Evolutionary conservation across 2,329 filamentous ascomycete species (phyloP).

Genomic region (Bimuria novae-zelandiae): DNA sequence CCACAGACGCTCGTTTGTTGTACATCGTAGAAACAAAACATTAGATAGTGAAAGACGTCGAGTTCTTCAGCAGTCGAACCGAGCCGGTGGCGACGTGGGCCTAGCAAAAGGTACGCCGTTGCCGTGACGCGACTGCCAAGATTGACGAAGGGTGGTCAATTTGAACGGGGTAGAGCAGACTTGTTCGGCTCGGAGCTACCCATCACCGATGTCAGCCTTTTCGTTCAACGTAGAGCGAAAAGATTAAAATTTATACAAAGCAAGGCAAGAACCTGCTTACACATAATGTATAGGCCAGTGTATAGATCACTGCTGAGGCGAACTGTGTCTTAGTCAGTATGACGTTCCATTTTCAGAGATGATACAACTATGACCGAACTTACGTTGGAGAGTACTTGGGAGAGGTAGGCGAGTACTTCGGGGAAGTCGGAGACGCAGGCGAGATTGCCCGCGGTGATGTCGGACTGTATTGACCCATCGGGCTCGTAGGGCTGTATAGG

Average conservation of each 20-base stretch:
- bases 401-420: slow-evolving; percentile 52
- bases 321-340: slow-evolving; percentile 34
- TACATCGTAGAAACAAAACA: slow-evolving; percentile 20
- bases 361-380: slow-evolving; percentile 42
- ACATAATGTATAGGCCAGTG: slow-evolving; percentile 16
- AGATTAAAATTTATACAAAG: slow-evolving; percentile 39
- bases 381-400: slow-evolving; percentile 53
- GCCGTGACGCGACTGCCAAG: slow-evolving; percentile 15
- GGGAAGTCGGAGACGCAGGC: slow-evolving; percentile 34
- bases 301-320: slow-evolving; percentile 39
- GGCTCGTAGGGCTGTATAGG: slow-evolving; percentile 72
- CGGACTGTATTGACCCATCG: slow-evolving; percentile 52
- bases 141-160: slow-evolving; percentile 7
- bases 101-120: slow-evolving; percentile 45
- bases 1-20: slow-evolving; percentile 18
- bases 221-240: slow-evolving; percentile 25
- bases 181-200: slow-evolving; percentile 26
- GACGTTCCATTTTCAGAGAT: not conserved
- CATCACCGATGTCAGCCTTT: slow-evolving; percentile 39
- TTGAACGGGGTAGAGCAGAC: slow-evolving; percentile 12
- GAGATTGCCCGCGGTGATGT: not conserved
- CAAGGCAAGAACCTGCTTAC: slow-evolving; percentile 42
- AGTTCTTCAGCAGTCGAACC: slow-evolving; percentile 8
- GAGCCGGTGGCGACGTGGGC: slow-evolving; percentile 35
- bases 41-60: slow-evolving; percentile 12